phyloP scores from a whole-genome alignment of 768 basidiomycete species.

The Hydnum rufescens region DNA sequence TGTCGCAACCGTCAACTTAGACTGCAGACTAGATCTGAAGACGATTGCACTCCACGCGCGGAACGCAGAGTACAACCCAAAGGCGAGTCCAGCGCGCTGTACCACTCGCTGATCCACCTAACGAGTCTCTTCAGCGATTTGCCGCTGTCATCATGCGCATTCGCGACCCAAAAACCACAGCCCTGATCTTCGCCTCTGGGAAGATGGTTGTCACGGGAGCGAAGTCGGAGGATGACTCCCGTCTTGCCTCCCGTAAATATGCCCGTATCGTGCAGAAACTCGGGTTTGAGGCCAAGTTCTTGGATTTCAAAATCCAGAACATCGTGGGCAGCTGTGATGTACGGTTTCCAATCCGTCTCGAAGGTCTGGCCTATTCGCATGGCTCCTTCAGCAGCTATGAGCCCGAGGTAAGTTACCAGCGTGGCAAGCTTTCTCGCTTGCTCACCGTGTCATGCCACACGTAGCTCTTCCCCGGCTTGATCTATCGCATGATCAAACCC shows the following conservation, averaged over 20 bases:
- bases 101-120: not conserved
- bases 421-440: not conserved
- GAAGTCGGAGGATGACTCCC: slow-evolving; percentile 95
- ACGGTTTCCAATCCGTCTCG: slow-evolving; percentile 94
- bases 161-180: slow-evolving; percentile 98
- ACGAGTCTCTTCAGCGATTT: slow-evolving; percentile 60
- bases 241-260: slow-evolving; percentile 93
- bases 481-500: slow-evolving; percentile 99
- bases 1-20: slow-evolving; percentile 95
- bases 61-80: slow-evolving; percentile 98
- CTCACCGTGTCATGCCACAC: slow-evolving; percentile 8
- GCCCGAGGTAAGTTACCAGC: slow-evolving; percentile 53
- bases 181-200: slow-evolving; percentile 96
- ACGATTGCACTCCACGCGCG: slow-evolving; percentile 95
- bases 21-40: slow-evolving; percentile 91
- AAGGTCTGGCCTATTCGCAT: slow-evolving; percentile 94
- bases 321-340: slow-evolving; percentile 97
- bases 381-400: slow-evolving; percentile 96
- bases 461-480: slow-evolving; percentile 94
- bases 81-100: slow-evolving; percentile 41
- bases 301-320: slow-evolving; percentile 99
- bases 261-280: slow-evolving; percentile 98
- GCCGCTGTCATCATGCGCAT: slow-evolving; percentile 99
- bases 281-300: slow-evolving; percentile 97
- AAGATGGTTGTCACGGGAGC: slow-evolving; percentile 99